A percentile compares a stretch with the other conserved stretches of the same genome.
Conservation (phyloP, 345 rosid species). For the Populus pruinosa region DNA sequence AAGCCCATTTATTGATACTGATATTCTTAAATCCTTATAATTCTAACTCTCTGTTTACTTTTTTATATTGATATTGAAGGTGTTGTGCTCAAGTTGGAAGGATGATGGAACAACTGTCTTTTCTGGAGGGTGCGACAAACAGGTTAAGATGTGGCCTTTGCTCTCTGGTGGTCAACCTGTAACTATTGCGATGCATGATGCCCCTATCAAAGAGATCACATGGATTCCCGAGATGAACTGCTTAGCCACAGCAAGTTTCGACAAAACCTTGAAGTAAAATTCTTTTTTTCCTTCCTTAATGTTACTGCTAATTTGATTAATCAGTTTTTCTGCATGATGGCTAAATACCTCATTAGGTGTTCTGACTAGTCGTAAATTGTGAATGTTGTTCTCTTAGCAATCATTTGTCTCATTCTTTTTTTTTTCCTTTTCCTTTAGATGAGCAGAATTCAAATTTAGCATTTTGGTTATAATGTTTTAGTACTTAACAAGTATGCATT, state of each 20-base stretch:
- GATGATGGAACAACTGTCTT: slow-evolving; percentile 96
- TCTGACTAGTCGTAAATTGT: neutral
- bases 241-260: slow-evolving; percentile 89
- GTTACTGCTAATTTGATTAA: neutral
- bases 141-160: slow-evolving; percentile 98
- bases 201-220: slow-evolving; percentile 70
- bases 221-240: slow-evolving; percentile 96
- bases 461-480: neutral
- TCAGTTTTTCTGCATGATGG: slow-evolving; percentile 1
- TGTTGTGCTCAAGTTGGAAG: slow-evolving; percentile 91
- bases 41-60: neutral
- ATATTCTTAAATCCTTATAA: neutral
- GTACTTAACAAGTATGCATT: neutral
- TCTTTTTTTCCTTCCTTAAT: neutral
- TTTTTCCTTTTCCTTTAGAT: neutral
- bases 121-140: slow-evolving; percentile 96
- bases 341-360: neutral
- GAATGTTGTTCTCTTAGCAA: neutral
- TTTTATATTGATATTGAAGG: slow-evolving; percentile 35
- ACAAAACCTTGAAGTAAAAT: slow-evolving; percentile 77
- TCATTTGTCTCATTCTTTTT: neutral
- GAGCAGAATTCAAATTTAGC: neutral
- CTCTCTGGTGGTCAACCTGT: slow-evolving; percentile 77
- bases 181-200: slow-evolving; percentile 94
- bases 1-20: neutral